A percentile compares a stretch with the other conserved stretches of the same genome.
Conservation (phyloP, 2,329 filamentous ascomycete genomes). For the Penicillium sp. region DNA sequence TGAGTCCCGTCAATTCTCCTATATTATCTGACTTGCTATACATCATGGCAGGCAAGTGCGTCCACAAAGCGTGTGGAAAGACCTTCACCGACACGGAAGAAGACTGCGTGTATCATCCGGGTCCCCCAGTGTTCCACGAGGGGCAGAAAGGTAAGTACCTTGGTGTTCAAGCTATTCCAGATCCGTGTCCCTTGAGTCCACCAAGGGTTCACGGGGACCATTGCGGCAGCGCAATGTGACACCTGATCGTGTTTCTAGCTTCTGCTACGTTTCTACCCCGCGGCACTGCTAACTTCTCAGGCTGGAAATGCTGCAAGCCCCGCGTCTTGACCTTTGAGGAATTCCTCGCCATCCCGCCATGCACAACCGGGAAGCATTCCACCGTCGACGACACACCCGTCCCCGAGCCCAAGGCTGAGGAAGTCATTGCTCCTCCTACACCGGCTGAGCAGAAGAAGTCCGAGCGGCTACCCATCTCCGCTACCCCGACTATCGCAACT, state of each 20-base stretch:
- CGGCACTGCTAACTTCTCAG: slow-evolving; percentile 47
- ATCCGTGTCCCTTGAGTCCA: slow-evolving; percentile 11
- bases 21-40: slow-evolving; percentile 1
- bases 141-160: slow-evolving; percentile 82
- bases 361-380: slow-evolving; percentile 89
- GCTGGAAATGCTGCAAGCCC: slow-evolving; percentile 98
- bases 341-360: slow-evolving; percentile 88
- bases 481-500: slow-evolving; percentile 29
- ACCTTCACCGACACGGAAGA: slow-evolving; percentile 77
- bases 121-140: slow-evolving; percentile 93
- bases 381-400: slow-evolving; percentile 71
- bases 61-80: slow-evolving; percentile 95
- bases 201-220: slow-evolving; percentile 12
- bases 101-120: slow-evolving; percentile 86
- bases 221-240: not conserved
- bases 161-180: slow-evolving; percentile 24
- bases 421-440: slow-evolving; percentile 24
- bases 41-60: slow-evolving; percentile 65
- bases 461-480: slow-evolving; percentile 24
- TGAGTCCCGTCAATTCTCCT: not conserved
- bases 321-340: slow-evolving; percentile 97
- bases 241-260: not conserved
- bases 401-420: slow-evolving; percentile 41
- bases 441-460: slow-evolving; percentile 18
- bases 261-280: not conserved